A percentile compares a stretch with the other conserved stretches of the same genome.
Conservation (phyloP, 1,284 basidiomycete genomes). For the Kwoniella shivajii region DNA sequence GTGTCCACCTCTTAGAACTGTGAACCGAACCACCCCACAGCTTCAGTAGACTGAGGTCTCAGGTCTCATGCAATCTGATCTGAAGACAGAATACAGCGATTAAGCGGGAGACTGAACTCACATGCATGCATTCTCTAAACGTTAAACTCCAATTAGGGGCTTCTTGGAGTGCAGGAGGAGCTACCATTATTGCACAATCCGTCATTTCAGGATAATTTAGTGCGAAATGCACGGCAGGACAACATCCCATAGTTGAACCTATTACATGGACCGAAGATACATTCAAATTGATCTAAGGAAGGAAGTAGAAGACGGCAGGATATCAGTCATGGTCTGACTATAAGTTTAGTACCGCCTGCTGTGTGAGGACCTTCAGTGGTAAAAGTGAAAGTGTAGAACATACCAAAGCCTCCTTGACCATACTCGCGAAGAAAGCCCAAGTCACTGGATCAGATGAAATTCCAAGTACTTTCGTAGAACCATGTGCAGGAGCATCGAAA, state of each 20-base stretch:
- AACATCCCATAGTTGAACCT: conserved; percentile 19
- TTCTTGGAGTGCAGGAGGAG: conserved; percentile 19
- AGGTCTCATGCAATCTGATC: no score
- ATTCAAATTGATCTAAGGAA: no score
- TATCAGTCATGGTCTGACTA: not conserved
- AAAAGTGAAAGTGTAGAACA: not conserved
- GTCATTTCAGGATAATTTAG: conserved; percentile 9
- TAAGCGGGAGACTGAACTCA: conserved; percentile 11
- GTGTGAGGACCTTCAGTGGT: not conserved
- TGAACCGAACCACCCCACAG: no score
- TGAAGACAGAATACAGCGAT: not conserved
- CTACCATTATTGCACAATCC: conserved; percentile 19
- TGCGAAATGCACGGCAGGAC: conserved; percentile 22
- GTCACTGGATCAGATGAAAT: conserved; percentile 8
- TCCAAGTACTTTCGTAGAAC: conserved; percentile 13
- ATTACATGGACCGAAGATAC: conserved; percentile 26
- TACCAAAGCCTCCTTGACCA: conserved; percentile 21
- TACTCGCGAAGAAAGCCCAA: conserved; percentile 14
- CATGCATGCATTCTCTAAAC: conserved; percentile 27
- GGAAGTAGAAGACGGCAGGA: no score
- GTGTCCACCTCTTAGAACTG: not conserved
- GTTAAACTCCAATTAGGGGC: conserved; percentile 9
- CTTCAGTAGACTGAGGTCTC: no score
- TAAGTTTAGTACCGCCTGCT: not conserved
- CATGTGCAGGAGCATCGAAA: conserved; percentile 34